phyloP scores from a whole-genome alignment of 148 eudicot genomes.

The Rhododendron simsii region DNA sequence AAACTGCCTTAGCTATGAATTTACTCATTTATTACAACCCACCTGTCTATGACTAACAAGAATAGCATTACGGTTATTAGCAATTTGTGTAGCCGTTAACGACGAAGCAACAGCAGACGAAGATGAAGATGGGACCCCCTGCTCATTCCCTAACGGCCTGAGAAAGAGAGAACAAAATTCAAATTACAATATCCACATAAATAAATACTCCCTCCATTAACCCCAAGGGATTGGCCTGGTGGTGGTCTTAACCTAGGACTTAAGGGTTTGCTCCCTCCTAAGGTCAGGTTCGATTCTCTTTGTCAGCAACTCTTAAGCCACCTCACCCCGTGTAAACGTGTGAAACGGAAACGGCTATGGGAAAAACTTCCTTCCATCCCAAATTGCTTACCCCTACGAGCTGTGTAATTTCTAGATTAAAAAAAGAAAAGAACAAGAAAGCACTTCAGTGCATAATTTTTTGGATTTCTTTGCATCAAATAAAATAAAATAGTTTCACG shows the following conservation, averaged over 20 bases:
- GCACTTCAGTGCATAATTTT: background rate
- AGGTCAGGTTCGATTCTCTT: no score
- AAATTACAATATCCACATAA: background rate
- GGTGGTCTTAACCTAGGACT: no score
- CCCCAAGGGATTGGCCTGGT: no score
- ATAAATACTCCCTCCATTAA: background rate
- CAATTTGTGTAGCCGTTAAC: constrained; percentile 8
- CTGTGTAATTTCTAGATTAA: background rate
- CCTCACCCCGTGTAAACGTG: no score
- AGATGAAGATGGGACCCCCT: constrained; percentile 21
- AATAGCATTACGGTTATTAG: constrained; percentile 61
- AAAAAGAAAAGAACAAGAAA: background rate
- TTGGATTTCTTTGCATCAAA: background rate
- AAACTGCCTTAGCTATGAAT: background rate
- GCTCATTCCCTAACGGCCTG: constrained; percentile 1
- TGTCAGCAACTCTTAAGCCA: no score
- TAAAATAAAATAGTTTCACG: background rate
- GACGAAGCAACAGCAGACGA: constrained; percentile 20
- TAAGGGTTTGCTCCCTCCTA: no score
- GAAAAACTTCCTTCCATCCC: background rate
- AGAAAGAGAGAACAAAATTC: background rate
- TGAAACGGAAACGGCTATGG: no score
- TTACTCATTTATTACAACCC: background rate
- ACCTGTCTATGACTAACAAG: constrained; percentile 90
- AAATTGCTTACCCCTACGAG: background rate